Percentiles rank a stretch among this genome's conserved stretches.
Conservation (phyloP, 1,284 basidiomycete genomes). For the Xerocomus amazonicus region DNA sequence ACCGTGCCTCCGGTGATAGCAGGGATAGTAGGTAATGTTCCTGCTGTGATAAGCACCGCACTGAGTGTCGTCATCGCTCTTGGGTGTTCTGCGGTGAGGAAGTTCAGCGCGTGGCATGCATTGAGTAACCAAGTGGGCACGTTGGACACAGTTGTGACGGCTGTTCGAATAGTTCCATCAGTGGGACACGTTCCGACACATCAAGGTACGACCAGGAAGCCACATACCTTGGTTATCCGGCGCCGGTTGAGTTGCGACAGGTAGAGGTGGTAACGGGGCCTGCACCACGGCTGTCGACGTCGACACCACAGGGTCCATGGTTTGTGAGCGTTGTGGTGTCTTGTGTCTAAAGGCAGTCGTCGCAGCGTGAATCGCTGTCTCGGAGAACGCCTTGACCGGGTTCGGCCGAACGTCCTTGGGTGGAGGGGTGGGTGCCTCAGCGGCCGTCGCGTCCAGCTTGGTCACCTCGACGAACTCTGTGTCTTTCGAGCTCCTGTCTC, state of each 20-base stretch:
- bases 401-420: slow-evolving; percentile 33
- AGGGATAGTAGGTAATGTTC: slow-evolving; percentile 66
- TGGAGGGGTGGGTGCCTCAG: slow-evolving; percentile 13
- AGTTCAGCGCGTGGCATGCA: slow-evolving; percentile 69
- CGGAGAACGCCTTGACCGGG: slow-evolving; percentile 32
- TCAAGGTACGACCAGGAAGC: background rate
- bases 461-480: slow-evolving; percentile 26
- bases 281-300: slow-evolving; percentile 9
- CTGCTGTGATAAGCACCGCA: slow-evolving; percentile 72
- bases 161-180: slow-evolving; percentile 18
- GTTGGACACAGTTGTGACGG: slow-evolving; percentile 51
- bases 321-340: slow-evolving; percentile 29
- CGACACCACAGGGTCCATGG: slow-evolving; percentile 25
- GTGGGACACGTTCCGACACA: background rate
- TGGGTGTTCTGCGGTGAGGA: slow-evolving; percentile 67
- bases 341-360: slow-evolving; percentile 30
- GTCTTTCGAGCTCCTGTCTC: slow-evolving; percentile 24
- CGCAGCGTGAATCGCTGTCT: slow-evolving; percentile 28
- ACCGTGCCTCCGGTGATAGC: slow-evolving; percentile 65
- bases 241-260: slow-evolving; percentile 14
- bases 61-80: slow-evolving; percentile 70
- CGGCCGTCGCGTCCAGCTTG: slow-evolving; percentile 9
- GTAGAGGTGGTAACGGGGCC: slow-evolving; percentile 16
- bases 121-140: slow-evolving; percentile 73
- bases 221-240: slow-evolving; percentile 20